Evolutionary conservation across 2,329 filamentous ascomycete genomes (phyloP), one percentile per base, ranked within the genome.

Genomic region (Lecanicillium sp.): DNA sequence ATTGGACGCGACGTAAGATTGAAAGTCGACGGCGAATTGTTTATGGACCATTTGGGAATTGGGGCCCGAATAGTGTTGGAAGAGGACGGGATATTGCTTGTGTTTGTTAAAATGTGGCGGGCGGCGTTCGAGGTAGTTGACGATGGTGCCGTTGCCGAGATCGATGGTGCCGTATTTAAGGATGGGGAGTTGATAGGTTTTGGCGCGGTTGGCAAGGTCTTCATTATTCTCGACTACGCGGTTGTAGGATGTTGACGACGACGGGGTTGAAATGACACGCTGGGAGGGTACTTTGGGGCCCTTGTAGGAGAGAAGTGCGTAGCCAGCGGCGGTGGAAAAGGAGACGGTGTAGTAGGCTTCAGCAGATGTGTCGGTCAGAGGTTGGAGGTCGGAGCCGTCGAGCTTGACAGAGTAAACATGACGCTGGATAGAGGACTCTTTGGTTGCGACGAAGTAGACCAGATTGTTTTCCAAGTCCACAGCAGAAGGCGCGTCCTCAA

Each of bases 41-140:
- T 90, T 89, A 51, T 76, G 71, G 2, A 98, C 92, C 7, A 75
- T 76, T 57, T 98, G 94, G 14, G 88, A 95, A n/a, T 84, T 86
- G 0, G 92, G 92, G 0, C 92, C 92, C 17, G 86, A 90, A 65
- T 98, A 98, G 43, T 95, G 81, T 53, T 85, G 83, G 70, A 98
- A 98, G 4, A 98, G 74, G 1, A 98, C 88, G 0, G 92, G 92
- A 51, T 98, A 96, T 55, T 84, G 80, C 62, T 85, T 89, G 51
- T 78, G 80, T 14, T 78, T 68, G 57, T 88, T 75, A 56, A 96
- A 98, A 60, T 95, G 83, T 2, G 89, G 84, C 5, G 92, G 92
- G 1, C 87, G 83, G 20, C 88, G 83, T 61, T 98, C 92, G 12
- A 96, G 66, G 49, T 76, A 79, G 60, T 78, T 78, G 50, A 79